Evolutionary conservation across 345 rosid genomes (phyloP).

Genomic region (Lepidium didymum): DNA sequence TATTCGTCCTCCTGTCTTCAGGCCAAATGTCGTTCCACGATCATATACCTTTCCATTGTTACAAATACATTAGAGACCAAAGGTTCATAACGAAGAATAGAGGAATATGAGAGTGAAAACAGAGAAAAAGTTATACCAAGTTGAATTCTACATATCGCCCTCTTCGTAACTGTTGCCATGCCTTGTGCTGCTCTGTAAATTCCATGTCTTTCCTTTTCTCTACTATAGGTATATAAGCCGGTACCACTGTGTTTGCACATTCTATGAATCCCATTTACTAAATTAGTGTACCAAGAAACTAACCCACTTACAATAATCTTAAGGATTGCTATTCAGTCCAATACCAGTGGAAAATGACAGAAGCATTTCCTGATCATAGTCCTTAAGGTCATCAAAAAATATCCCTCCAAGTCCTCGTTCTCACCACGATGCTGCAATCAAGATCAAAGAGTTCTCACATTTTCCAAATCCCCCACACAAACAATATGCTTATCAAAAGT

Average conservation of each 20-base stretch:
- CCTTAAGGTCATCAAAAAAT: slow-evolving; percentile 94
- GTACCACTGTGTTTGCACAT: slow-evolving; percentile 86
- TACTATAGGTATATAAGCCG: slow-evolving; percentile 86
- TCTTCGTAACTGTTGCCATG: slow-evolving; percentile 94
- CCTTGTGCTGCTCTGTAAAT: slow-evolving; percentile 75
- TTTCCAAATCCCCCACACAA: background rate
- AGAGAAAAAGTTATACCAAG: slow-evolving; percentile 42
- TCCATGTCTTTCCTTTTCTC: slow-evolving; percentile 74
- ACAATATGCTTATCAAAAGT: background rate
- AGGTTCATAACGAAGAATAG: background rate
- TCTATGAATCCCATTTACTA: slow-evolving; percentile 37
- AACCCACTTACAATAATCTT: background rate
- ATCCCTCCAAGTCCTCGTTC: slow-evolving; percentile 94
- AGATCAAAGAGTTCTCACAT: background rate
- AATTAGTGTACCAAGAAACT: slow-evolving; percentile 9
- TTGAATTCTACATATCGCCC: slow-evolving; percentile 97
- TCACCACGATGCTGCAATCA: slow-evolving; percentile 75
- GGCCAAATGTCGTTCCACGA: slow-evolving; percentile 94
- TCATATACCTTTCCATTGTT: slow-evolving; percentile 63
- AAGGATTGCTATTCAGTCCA: slow-evolving; percentile 33
- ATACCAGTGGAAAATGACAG: slow-evolving; percentile 89
- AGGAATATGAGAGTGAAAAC: background rate
- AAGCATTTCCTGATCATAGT: slow-evolving; percentile 91
- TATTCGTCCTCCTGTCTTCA: slow-evolving; percentile 94
- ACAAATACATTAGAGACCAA: slow-evolving; percentile 1